Evolutionary conservation across 1,139 yeast genomes (phyloP).

Genomic region (Blastobotrys ciferrii): DNA sequence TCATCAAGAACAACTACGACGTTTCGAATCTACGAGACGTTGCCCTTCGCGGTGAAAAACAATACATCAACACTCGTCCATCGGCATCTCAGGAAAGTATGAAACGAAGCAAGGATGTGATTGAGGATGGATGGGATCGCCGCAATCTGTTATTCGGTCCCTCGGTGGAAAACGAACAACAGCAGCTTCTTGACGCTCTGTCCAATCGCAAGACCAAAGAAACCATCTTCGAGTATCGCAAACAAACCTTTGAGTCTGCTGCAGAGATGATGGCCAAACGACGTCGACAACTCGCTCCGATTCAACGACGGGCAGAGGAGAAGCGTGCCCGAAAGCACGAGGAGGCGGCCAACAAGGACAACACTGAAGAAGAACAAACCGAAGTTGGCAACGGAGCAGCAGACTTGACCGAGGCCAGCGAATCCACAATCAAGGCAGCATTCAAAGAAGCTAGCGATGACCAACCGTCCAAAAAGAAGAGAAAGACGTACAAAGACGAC

Average conservation of each 20-base stretch:
- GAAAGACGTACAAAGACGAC: conserved; percentile 63
- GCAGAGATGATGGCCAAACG: conserved; percentile 83
- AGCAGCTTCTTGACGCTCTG: conserved; percentile 67
- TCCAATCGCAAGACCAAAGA: conserved; percentile 62
- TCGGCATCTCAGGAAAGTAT: conserved; percentile 84
- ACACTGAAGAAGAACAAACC: conserved; percentile 20
- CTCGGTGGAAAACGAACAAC: conserved; percentile 48
- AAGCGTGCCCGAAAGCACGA: conserved; percentile 53
- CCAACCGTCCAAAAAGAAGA: conserved; percentile 19
- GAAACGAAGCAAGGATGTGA: conserved; percentile 77
- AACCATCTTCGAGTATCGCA: conserved; percentile 84
- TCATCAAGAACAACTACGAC: conserved; percentile 68
- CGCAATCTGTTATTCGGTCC: conserved; percentile 63
- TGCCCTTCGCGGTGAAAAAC: conserved; percentile 80
- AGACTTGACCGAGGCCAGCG: conserved; percentile 28
- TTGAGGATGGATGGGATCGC: conserved; percentile 76
- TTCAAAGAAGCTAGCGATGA: conserved; percentile 25
- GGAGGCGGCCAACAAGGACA: conserved; percentile 31
- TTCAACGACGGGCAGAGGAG: conserved; percentile 75
- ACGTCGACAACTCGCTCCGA: conserved; percentile 83
- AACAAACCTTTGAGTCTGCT: conserved; percentile 53
- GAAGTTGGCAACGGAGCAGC: conserved; percentile 16
- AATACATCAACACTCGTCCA: conserved; percentile 80
- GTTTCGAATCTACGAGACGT: conserved; percentile 63
- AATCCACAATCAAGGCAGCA: conserved; percentile 32